phyloP scores from a whole-genome alignment of 768 basidiomycete genomes.

The Inosperma sp. region DNA sequence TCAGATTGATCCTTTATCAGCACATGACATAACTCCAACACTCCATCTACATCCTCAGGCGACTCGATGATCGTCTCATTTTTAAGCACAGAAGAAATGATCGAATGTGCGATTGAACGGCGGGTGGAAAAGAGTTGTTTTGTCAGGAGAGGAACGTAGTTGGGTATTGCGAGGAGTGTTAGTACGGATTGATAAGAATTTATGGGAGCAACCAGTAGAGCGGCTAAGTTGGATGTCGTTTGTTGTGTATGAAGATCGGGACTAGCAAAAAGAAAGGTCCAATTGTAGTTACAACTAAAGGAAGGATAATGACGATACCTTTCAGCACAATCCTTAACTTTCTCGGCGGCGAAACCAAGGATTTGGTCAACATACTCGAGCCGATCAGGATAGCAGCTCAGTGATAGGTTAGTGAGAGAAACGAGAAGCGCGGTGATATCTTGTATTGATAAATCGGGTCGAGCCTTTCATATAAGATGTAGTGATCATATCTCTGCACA shows the following conservation, averaged over 20 bases:
- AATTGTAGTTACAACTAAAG: background rate
- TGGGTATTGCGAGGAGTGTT: slow-evolving; percentile 93
- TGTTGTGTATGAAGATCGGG: slow-evolving; percentile 85
- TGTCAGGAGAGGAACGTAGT: slow-evolving; percentile 76
- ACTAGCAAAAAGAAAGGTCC: slow-evolving; percentile 35
- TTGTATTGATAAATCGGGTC: slow-evolving; percentile 95
- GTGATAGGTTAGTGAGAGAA: slow-evolving; percentile 88
- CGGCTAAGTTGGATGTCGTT: slow-evolving; percentile 86
- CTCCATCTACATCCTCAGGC: slow-evolving; percentile 90
- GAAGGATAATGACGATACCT: slow-evolving; percentile 47
- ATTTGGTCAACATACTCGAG: slow-evolving; percentile 98
- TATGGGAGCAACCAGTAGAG: slow-evolving; percentile 89
- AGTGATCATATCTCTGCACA: background rate
- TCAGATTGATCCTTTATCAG: slow-evolving; percentile 83
- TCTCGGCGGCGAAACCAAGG: slow-evolving; percentile 80
- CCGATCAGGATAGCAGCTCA: slow-evolving; percentile 96
- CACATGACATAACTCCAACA: slow-evolving; percentile 89
- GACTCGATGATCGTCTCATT: slow-evolving; percentile 94
- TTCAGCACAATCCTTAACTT: slow-evolving; percentile 78
- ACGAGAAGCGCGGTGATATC: slow-evolving; percentile 96
- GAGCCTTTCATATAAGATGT: slow-evolving; percentile 57
- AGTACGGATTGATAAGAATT: slow-evolving; percentile 95
- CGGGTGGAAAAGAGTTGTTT: slow-evolving; percentile 88
- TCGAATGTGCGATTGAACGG: slow-evolving; percentile 88
- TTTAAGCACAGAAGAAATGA: slow-evolving; percentile 91